A percentile compares a stretch with the other conserved stretches of the same genome.
These are phyloP conservation scores for Amanita rimosa DNA, from an alignment of 768 basidiomycete species.

Conservation along the genomic window DNA sequence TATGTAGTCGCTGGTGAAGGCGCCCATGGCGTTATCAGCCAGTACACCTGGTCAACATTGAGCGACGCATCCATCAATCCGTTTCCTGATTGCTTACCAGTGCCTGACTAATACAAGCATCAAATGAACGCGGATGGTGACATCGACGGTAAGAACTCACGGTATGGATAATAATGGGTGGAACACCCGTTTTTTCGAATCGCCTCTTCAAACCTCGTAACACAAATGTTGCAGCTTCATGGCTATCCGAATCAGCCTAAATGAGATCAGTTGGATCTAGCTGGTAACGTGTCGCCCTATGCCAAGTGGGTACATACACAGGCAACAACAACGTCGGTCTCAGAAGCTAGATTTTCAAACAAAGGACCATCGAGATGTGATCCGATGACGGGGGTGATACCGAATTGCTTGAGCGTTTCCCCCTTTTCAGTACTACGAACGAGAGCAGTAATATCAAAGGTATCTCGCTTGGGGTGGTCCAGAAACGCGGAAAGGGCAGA, in stretches of 20 bases:
- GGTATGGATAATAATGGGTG: constrained; percentile 48
- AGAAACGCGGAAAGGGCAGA: constrained; percentile 30
- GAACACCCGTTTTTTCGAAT: constrained; percentile 26
- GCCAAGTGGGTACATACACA: not conserved
- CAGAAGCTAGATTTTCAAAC: constrained; percentile 30
- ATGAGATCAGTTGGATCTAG: not conserved
- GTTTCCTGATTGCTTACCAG: constrained; percentile 15
- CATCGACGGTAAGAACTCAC: constrained; percentile 22
- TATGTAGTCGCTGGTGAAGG: constrained; percentile 20
- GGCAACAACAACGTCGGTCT: constrained; percentile 23
- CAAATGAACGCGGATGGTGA: not conserved
- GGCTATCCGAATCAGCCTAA: constrained; percentile 32
- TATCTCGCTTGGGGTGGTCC: constrained; percentile 19
- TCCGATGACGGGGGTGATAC: constrained; percentile 31
- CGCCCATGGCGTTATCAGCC: constrained; percentile 32
- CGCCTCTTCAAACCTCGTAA: constrained; percentile 41
- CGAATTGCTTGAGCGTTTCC: constrained; percentile 25
- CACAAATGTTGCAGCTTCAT: constrained; percentile 30
- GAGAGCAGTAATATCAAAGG: constrained; percentile 31
- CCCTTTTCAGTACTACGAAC: constrained; percentile 35
- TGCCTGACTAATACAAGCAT: constrained; percentile 31
- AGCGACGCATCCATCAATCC: not conserved
- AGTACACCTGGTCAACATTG: constrained; percentile 15
- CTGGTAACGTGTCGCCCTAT: constrained; percentile 27
- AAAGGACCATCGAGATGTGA: constrained; percentile 31